Evolutionary conservation across 1,139 yeast genomes (phyloP).

Genomic region (Pichia sp.): DNA sequence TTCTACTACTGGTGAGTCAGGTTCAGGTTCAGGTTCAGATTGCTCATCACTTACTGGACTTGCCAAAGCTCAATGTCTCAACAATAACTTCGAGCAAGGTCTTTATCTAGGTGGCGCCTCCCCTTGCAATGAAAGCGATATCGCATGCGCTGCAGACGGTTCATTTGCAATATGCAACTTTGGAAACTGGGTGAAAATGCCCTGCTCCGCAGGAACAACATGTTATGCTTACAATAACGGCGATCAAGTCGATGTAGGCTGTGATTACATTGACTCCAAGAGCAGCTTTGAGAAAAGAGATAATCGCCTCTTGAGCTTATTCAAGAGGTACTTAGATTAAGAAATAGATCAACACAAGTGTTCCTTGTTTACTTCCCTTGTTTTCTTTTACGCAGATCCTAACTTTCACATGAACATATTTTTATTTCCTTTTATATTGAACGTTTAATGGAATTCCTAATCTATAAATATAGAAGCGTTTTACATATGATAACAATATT

Average conservation of each 20-base stretch:
- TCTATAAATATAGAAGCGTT: too few relatives aligned
- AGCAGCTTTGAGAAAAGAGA: constrained; percentile 30
- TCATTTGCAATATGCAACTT: constrained; percentile 50
- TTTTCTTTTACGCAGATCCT: neutral
- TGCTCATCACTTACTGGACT: constrained; percentile 36
- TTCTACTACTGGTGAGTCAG: constrained; percentile 4
- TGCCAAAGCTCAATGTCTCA: constrained; percentile 39
- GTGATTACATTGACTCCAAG: constrained; percentile 33
- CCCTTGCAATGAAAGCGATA: constrained; percentile 46
- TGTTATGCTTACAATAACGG: constrained; percentile 47
- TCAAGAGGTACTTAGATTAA: constrained; percentile 28
- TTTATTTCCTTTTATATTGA: neutral
- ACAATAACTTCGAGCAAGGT: constrained; percentile 35
- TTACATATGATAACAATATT: too few relatives aligned
- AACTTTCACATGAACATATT: neutral
- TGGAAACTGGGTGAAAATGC: constrained; percentile 50
- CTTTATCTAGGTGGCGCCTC: constrained; percentile 32
- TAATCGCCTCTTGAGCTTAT: constrained; percentile 16
- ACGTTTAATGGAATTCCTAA: neutral
- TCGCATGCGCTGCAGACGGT: constrained; percentile 47
- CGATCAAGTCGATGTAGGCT: constrained; percentile 38
- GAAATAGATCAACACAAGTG: too few relatives aligned
- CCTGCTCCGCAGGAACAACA: constrained; percentile 56
- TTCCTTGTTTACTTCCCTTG: neutral
- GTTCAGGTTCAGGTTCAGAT: constrained; percentile 19